A percentile compares a stretch with the other conserved stretches of the same genome.
Conservation (phyloP, 257 asterid genomes). For the Cynanchum wilfordii region DNA sequence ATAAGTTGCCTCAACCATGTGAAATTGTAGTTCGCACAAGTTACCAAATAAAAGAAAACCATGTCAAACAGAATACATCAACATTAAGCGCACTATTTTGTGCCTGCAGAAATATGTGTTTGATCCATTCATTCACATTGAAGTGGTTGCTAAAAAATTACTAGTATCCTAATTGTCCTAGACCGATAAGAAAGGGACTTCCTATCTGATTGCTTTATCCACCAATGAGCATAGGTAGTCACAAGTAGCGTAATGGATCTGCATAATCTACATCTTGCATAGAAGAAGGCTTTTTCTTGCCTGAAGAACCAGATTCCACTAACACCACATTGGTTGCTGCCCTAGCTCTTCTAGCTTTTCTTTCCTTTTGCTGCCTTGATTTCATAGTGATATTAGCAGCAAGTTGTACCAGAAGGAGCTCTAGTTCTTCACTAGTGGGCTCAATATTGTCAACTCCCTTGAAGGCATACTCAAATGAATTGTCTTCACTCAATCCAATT, state of each 20-base stretch:
- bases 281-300: slow-evolving; percentile 58
- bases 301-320: slow-evolving; percentile 63
- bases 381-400: slow-evolving; percentile 55
- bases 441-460: slow-evolving; percentile 47
- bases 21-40: slow-evolving; percentile 47
- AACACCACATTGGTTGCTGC: slow-evolving; percentile 66
- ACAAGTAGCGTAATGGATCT: slow-evolving; percentile 78
- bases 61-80: not conserved
- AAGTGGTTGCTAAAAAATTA: not conserved
- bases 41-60: slow-evolving; percentile 3
- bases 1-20: slow-evolving; percentile 88
- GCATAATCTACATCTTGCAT: slow-evolving; percentile 65
- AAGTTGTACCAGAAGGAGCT: slow-evolving; percentile 50
- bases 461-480: slow-evolving; percentile 25
- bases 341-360: slow-evolving; percentile 62
- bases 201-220: slow-evolving; percentile 67
- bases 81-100: not conserved
- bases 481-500: slow-evolving; percentile 24
- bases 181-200: slow-evolving; percentile 40
- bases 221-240: slow-evolving; percentile 98
- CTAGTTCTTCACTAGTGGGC: slow-evolving; percentile 68
- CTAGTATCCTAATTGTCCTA: slow-evolving; percentile 35
- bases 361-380: slow-evolving; percentile 77
- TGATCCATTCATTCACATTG: not conserved
- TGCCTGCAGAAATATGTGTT: not conserved